phyloP scores from a whole-genome alignment of 1,139 yeast genomes.

The Candida sp. region DNA sequence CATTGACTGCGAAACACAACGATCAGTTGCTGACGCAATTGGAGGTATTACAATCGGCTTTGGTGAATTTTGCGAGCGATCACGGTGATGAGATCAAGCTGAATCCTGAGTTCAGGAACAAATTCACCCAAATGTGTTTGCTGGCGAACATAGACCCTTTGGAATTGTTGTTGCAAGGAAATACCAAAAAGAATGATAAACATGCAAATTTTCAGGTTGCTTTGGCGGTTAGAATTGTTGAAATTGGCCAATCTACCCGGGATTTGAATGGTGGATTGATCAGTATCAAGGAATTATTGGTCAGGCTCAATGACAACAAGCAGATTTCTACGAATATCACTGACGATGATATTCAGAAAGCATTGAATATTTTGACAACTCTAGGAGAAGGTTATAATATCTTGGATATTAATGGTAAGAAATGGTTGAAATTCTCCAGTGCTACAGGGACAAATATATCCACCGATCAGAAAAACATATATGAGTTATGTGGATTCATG shows the following conservation, averaged over 20 bases:
- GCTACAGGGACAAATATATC: slow-evolving; percentile 27
- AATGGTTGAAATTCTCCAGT: slow-evolving; percentile 39
- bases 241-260: slow-evolving; percentile 67
- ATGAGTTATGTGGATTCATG: slow-evolving; percentile 69
- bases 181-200: slow-evolving; percentile 7
- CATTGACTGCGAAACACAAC: slow-evolving; percentile 37
- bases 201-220: slow-evolving; percentile 61
- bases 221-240: slow-evolving; percentile 69
- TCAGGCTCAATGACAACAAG: slow-evolving; percentile 19
- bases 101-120: slow-evolving; percentile 62
- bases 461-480: slow-evolving; percentile 63
- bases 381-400: slow-evolving; percentile 40
- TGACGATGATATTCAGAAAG: slow-evolving; percentile 17
- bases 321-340: slow-evolving; percentile 13
- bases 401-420: slow-evolving; percentile 27
- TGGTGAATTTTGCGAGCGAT: slow-evolving; percentile 60
- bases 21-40: slow-evolving; percentile 56
- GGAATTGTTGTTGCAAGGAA: slow-evolving; percentile 39
- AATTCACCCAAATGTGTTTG: slow-evolving; percentile 72
- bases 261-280: slow-evolving; percentile 80
- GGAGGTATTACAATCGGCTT: slow-evolving; percentile 57
- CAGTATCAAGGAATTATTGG: slow-evolving; percentile 55
- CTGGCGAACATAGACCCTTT: slow-evolving; percentile 85
- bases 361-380: slow-evolving; percentile 16
- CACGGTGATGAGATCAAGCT: slow-evolving; percentile 60